These are phyloP conservation scores for Paraglomus occultum DNA, from an alignment of 192 early-diverging fungal genomes.

Conservation along the genomic window DNA sequence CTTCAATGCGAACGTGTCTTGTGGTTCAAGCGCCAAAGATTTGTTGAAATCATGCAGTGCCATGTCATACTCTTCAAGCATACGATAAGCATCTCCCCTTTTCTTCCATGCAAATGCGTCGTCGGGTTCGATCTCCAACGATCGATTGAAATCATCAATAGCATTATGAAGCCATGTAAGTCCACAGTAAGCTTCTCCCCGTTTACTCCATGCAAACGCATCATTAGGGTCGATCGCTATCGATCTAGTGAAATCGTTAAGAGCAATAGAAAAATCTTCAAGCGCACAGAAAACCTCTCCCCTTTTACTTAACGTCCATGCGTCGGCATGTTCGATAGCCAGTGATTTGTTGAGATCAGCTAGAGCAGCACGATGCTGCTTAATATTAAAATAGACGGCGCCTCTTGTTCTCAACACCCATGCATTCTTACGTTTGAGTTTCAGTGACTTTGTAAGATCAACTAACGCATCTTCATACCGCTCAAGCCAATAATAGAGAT, in stretches of 20 bases:
- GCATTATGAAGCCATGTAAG: neutral
- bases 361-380: neutral
- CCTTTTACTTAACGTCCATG: neutral
- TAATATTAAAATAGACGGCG: neutral
- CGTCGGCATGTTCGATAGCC: neutral
- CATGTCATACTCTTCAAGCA: neutral
- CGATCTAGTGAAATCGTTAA: neutral
- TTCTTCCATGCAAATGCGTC: neutral
- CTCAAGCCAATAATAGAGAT: neutral
- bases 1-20: neutral
- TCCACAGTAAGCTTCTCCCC: neutral
- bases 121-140: neutral
- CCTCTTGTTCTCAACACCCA: neutral
- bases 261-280: neutral
- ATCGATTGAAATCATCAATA: neutral
- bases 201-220: neutral
- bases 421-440: neutral
- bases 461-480: neutral
- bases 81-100: neutral
- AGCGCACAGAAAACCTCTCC: neutral
- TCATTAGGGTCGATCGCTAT: neutral
- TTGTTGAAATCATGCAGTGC: constrained; percentile 1
- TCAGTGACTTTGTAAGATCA: neutral
- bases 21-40: neutral
- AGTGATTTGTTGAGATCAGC: constrained; percentile 4